A percentile compares a stretch with the other conserved stretches of the same genome.
phyloP scores from a whole-genome alignment of 352 stramenopile genomes.

The Phytophthora multivora region DNA sequence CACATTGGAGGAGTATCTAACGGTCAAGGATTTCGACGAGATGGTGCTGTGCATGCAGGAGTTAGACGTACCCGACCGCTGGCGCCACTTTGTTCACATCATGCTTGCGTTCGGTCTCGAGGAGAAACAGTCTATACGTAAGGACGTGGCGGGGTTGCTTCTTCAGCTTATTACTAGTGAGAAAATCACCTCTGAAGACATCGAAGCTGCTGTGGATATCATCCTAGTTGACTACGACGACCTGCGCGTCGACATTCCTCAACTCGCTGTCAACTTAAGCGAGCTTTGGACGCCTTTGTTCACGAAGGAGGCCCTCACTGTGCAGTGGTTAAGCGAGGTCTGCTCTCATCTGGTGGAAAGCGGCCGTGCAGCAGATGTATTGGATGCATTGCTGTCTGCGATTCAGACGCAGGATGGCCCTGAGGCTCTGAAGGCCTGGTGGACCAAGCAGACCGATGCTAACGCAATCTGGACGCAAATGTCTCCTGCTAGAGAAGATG shows the following conservation, averaged over 20 bases:
- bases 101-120: conserved; percentile 54
- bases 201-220: conserved; percentile 59
- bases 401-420: conserved; percentile 36
- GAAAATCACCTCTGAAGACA: conserved; percentile 52
- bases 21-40: conserved; percentile 75
- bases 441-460: conserved; percentile 43
- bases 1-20: conserved; percentile 81
- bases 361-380: conserved; percentile 54
- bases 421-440: conserved; percentile 59
- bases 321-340: conserved; percentile 58
- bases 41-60: conserved; percentile 80
- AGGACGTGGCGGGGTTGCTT: conserved; percentile 50
- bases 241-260: conserved; percentile 76
- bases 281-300: conserved; percentile 73
- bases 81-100: conserved; percentile 76
- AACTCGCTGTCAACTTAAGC: conserved; percentile 56
- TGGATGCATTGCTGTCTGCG: conserved; percentile 45
- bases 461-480: conserved; percentile 42
- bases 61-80: conserved; percentile 48
- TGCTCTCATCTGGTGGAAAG: conserved; percentile 44
- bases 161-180: conserved; percentile 44
- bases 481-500: conserved; percentile 11
- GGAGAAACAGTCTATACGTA: conserved; percentile 50
- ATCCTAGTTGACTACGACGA: conserved; percentile 77
- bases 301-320: conserved; percentile 43